Base-by-base conservation (phyloP, 257 asterid genomes). In the Ocimum tenuiflorum region DNA sequence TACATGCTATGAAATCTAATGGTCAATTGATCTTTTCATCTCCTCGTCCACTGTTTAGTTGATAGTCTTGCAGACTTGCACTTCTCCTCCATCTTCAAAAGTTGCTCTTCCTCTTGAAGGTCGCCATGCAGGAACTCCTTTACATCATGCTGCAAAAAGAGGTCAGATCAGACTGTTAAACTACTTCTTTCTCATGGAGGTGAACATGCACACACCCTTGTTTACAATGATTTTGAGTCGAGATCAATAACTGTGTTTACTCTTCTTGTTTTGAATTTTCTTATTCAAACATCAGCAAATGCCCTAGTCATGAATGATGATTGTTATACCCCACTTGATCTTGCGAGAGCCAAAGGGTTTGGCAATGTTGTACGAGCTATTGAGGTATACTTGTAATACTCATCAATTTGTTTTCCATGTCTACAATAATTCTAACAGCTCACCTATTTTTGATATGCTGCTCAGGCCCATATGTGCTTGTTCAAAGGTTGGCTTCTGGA, bases 71-170 rank as follows among this genome's bases (percentile, higher is more conserved):
- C 4, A 27, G 3, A 31, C 6, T 31, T 1, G 31, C 27, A 20
- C 23, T 42, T 31, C 6, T 42, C 65, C 60, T 64, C 31, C 43
- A 51, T 58, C 67, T 52, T 68, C 6, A 47, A 39, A 31, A 36
- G 17, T 56, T 67, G 13, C 3, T 42, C 17, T 61, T 38, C n/a
- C 75, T 31, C 66, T 49, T 80, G 53, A 79, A 94, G 99, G 96
- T 58, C 97, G 95, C 22, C 88, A 88, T 66, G 97, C 94, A 29
- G 99, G 99, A 56, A 88, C 99, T 67, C 97, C 99, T 38, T 75
- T 94, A 52, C 99, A 94, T 76, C 96, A 94, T 85, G 99, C 99
- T 79, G 95, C 97, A 48, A 86, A 91, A 80, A 86, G 97, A 77
- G 97, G 99, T 53, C 96, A 59, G 94, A 86, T 17, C 95, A 83